Evolutionary conservation across 495 filamentous ascomycete species (phyloP).

Genomic region (Penicillium bialowiezense): DNA sequence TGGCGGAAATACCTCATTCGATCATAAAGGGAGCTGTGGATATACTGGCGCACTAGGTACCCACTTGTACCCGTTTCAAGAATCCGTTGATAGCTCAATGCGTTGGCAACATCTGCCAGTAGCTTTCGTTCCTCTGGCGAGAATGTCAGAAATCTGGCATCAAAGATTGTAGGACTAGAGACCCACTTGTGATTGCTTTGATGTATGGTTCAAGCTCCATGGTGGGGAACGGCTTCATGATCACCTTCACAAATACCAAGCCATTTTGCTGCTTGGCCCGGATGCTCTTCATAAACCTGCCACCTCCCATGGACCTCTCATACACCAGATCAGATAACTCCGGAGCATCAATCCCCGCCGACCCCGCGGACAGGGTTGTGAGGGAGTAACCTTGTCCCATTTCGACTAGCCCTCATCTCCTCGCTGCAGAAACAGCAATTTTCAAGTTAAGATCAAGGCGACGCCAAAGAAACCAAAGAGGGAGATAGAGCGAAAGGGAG

Average conservation of each 20-base stretch:
- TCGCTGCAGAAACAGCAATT: slow-evolving; percentile 3
- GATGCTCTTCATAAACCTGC: slow-evolving; percentile 97
- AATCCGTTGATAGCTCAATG: slow-evolving; percentile 82
- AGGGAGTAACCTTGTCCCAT: slow-evolving; percentile 99
- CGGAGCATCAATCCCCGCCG: slow-evolving; percentile 88
- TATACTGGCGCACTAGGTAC: slow-evolving; percentile 92
- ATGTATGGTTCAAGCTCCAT: slow-evolving; percentile 77
- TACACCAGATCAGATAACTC: slow-evolving; percentile 87
- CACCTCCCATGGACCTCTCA: slow-evolving; percentile 88
- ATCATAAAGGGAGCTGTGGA: slow-evolving; percentile 97
- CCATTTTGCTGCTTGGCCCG: slow-evolving; percentile 86
- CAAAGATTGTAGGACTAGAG: background rate
- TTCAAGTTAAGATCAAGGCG: background rate
- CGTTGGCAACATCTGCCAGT: slow-evolving; percentile 84
- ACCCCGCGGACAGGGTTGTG: slow-evolving; percentile 81
- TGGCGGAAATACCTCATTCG: slow-evolving; percentile 64
- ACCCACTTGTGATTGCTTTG: slow-evolving; percentile 68
- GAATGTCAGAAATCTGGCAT: slow-evolving; percentile 2
- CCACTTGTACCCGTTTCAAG: slow-evolving; percentile 87
- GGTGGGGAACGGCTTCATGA: slow-evolving; percentile 81
- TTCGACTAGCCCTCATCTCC: slow-evolving; percentile 37
- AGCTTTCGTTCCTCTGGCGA: slow-evolving; percentile 70
- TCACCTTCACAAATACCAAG: slow-evolving; percentile 86
- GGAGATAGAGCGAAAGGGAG: too few species aligned
- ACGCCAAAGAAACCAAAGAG: too few species aligned